phyloP scores from a whole-genome alignment of 192 early-diverging fungal species.

The Coemansia sp. region DNA sequence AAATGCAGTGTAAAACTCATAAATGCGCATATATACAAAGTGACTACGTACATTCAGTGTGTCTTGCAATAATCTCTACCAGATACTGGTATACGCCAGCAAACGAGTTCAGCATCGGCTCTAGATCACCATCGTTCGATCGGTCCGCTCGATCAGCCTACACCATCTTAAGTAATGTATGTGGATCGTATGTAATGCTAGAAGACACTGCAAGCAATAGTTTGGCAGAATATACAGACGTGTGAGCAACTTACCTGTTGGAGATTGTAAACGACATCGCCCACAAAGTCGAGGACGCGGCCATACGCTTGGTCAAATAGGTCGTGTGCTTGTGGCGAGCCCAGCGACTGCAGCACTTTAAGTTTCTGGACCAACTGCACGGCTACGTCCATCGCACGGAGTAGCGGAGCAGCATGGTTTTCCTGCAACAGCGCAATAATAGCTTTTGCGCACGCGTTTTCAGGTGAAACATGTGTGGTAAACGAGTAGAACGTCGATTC shows the following conservation, averaged over 20 bases:
- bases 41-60: slow-evolving; percentile 49
- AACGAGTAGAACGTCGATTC: slow-evolving; percentile 6
- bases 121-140: slow-evolving; percentile 2
- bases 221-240: neutral
- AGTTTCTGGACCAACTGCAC: slow-evolving; percentile 44
- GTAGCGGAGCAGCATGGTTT: slow-evolving; percentile 11
- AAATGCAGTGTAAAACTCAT: neutral
- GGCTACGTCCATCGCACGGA: slow-evolving; percentile 27
- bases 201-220: neutral
- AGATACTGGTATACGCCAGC: slow-evolving; percentile 43
- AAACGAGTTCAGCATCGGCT: slow-evolving; percentile 34
- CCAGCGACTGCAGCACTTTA: slow-evolving; percentile 23
- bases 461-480: slow-evolving; percentile 19
- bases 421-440: slow-evolving; percentile 19
- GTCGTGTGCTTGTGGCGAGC: slow-evolving; percentile 14
- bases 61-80: slow-evolving; percentile 45
- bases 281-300: slow-evolving; percentile 36
- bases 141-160: slow-evolving; percentile 21
- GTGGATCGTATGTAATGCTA: neutral
- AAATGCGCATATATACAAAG: slow-evolving; percentile 11
- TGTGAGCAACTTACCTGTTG: slow-evolving; percentile 20
- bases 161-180: neutral
- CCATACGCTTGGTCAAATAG: slow-evolving; percentile 32
- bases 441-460: slow-evolving; percentile 15
- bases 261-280: slow-evolving; percentile 25